phyloP scores from a whole-genome alignment of 352 stramenopile genomes.

The Thalassiosira hispida region DNA sequence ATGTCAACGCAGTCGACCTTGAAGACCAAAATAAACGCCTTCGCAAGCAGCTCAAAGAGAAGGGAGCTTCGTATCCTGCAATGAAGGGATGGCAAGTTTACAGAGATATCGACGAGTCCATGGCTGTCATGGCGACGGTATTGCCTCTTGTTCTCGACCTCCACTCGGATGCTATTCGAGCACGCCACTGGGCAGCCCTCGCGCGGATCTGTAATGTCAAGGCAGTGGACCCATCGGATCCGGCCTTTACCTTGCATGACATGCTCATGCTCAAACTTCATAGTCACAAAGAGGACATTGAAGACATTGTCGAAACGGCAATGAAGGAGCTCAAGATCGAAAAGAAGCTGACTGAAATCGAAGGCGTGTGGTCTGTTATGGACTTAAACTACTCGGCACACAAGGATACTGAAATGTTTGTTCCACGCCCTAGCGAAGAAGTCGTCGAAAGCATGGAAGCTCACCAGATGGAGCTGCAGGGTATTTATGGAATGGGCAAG shows the following conservation, averaged over 20 bases:
- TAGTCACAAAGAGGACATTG: slow-evolving; percentile 91
- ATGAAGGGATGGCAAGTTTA: slow-evolving; percentile 94
- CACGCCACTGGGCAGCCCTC: slow-evolving; percentile 92
- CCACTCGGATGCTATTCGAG: slow-evolving; percentile 93
- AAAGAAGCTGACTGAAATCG: slow-evolving; percentile 93
- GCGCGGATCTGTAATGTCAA: slow-evolving; percentile 94
- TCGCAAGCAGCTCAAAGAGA: slow-evolving; percentile 82
- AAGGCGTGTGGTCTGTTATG: slow-evolving; percentile 90
- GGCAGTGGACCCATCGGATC: slow-evolving; percentile 89
- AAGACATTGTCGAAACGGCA: slow-evolving; percentile 93
- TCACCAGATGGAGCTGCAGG: slow-evolving; percentile 94
- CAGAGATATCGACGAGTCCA: slow-evolving; percentile 88
- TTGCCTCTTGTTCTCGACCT: slow-evolving; percentile 94
- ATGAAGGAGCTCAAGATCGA: slow-evolving; percentile 97
- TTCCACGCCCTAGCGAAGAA: slow-evolving; percentile 90
- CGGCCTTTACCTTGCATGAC: slow-evolving; percentile 91
- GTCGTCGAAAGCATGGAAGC: slow-evolving; percentile 94
- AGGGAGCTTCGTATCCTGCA: slow-evolving; percentile 68
- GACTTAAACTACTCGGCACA: slow-evolving; percentile 92
- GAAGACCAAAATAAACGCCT: slow-evolving; percentile 91
- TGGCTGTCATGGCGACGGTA: slow-evolving; percentile 92
- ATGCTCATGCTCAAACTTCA: slow-evolving; percentile 92
- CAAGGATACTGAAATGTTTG: slow-evolving; percentile 89
- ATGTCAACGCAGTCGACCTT: slow-evolving; percentile 89
- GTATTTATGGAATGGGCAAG: slow-evolving; percentile 95